A percentile compares a stretch with the other conserved stretches of the same genome.
Evolutionary conservation across 257 asterid genomes (phyloP).

Genomic region (Plantago elongata): DNA sequence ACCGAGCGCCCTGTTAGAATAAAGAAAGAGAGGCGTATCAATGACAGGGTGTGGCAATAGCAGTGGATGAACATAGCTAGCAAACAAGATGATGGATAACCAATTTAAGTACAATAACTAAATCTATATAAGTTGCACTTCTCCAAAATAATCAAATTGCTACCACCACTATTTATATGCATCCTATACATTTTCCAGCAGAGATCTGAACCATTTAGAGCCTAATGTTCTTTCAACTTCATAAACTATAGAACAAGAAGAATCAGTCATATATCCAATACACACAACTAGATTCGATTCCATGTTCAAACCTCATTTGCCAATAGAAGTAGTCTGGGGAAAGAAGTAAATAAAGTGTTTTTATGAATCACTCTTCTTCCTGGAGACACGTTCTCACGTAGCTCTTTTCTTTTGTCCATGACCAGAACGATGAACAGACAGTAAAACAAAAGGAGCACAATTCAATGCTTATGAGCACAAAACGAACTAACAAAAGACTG

Average conservation of each 20-base stretch:
- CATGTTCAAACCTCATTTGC: conserved; percentile 4
- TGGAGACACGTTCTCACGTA: neutral
- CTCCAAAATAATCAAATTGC: conserved; percentile 10
- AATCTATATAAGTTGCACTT: conserved; percentile 14
- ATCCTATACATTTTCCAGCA: conserved; percentile 1
- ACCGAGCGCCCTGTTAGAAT: conserved; percentile 60
- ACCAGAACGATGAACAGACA: neutral
- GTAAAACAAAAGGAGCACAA: neutral
- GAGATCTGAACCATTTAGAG: conserved; percentile 10
- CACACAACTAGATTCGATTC: conserved; percentile 1
- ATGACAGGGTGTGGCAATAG: conserved; percentile 17
- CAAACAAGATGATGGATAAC: conserved; percentile 10
- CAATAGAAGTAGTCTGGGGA: neutral
- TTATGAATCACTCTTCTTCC: too few relatives aligned
- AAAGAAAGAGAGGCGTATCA: conserved; percentile 12
- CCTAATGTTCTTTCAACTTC: conserved; percentile 5
- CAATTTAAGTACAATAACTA: conserved; percentile 8
- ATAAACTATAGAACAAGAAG: conserved; percentile 3
- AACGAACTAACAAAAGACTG: conserved; percentile 2
- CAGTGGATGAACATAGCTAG: conserved; percentile 19
- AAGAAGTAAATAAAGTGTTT: too few relatives aligned
- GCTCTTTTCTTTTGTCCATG: neutral
- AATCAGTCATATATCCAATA: neutral
- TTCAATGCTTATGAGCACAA: too few relatives aligned
- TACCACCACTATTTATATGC: conserved; percentile 13